Percentiles rank a stretch among this genome's conserved stretches.
phyloP scores from a whole-genome alignment of 2,329 filamentous ascomycete species.

The Trichoderma hamatum region DNA sequence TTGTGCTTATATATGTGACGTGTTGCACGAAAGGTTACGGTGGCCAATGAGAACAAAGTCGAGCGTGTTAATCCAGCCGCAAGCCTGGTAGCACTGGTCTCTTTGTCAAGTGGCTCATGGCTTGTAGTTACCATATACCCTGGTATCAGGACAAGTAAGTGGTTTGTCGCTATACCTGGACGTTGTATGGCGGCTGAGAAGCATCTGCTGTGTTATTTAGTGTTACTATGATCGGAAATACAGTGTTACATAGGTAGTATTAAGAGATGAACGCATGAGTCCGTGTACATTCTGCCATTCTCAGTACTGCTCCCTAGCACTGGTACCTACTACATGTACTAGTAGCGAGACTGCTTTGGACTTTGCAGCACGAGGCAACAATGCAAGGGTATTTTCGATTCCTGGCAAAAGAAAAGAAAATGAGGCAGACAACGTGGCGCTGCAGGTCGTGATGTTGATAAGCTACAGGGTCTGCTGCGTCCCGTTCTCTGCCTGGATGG shows the following conservation, averaged over 20 bases:
- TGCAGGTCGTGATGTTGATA: neutral
- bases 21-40: neutral
- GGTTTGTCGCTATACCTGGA: neutral
- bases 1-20: neutral
- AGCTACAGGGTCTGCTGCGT: neutral
- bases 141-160: neutral
- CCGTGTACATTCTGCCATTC: neutral
- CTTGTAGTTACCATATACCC: neutral
- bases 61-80: neutral
- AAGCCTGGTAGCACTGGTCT: neutral
- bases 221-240: neutral
- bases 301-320: neutral
- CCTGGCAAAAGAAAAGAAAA: neutral
- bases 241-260: neutral
- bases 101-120: neutral
- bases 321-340: neutral
- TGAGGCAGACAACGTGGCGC: neutral
- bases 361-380: neutral
- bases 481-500: neutral
- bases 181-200: neutral
- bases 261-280: neutral
- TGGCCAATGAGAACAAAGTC: conserved; percentile 7
- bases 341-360: neutral
- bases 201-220: neutral
- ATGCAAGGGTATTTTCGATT: neutral